Evolutionary conservation across 495 filamentous ascomycete genomes (phyloP).

Genomic region (Letharia lupina): DNA sequence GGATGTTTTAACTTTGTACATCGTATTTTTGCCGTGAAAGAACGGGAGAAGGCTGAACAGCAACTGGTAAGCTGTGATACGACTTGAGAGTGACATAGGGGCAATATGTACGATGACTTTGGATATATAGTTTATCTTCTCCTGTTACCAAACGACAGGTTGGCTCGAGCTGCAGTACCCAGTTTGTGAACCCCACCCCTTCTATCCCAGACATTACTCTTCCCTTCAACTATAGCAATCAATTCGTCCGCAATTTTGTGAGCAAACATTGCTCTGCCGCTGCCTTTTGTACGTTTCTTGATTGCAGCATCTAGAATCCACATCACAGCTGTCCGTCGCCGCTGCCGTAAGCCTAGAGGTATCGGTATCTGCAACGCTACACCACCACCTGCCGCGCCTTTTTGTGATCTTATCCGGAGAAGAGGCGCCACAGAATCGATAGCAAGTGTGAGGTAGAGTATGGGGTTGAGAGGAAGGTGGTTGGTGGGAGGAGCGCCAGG

Average conservation of each 20-base stretch:
- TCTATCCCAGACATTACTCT: conserved; percentile 73
- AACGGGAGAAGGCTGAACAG: not conserved
- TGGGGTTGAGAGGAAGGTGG: conserved; percentile 68
- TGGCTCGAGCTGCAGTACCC: conserved; percentile 62
- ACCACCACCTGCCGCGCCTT: conserved; percentile 80
- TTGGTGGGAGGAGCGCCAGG: conserved; percentile 60
- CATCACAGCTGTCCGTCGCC: conserved; percentile 64
- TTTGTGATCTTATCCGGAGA: conserved; percentile 63
- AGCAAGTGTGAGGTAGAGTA: conserved; percentile 73
- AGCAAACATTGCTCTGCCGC: conserved; percentile 53
- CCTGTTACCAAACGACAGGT: conserved; percentile 40
- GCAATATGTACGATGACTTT: not conserved
- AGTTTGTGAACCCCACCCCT: conserved; percentile 63
- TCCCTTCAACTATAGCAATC: conserved; percentile 77
- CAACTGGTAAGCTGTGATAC: not conserved
- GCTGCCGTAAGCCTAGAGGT: conserved; percentile 63
- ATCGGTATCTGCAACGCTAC: conserved; percentile 71
- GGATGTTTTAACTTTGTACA: not conserved
- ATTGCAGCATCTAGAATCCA: conserved; percentile 82
- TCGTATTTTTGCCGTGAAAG: not conserved
- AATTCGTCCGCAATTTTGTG: conserved; percentile 80
- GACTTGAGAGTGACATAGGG: not conserved
- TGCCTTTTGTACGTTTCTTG: conserved; percentile 58
- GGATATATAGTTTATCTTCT: conserved; percentile 7
- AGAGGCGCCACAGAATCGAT: conserved; percentile 94